Evolutionary conservation across 257 asterid genomes (phyloP).

Genomic region (Ballota nigra): DNA sequence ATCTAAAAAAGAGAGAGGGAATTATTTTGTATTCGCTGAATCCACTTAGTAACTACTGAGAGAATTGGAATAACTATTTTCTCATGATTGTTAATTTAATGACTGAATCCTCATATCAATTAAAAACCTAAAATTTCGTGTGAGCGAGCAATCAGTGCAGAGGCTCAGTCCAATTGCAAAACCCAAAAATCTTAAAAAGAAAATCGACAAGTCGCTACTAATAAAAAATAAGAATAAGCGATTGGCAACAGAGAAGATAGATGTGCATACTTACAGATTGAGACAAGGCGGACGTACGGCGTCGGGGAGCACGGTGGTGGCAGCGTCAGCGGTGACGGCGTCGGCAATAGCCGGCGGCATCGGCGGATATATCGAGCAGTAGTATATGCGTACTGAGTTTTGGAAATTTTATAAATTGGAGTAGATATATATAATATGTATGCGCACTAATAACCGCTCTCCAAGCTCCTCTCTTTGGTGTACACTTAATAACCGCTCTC

Average conservation of each 20-base stretch:
- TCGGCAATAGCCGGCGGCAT: too few relatives aligned
- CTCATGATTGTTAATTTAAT: neutral
- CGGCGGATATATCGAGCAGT: too few relatives aligned
- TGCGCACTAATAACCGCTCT: too few relatives aligned
- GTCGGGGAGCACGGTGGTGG: too few relatives aligned
- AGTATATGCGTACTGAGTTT: too few relatives aligned
- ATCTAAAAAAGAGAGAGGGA: neutral
- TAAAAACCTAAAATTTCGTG: conserved; percentile 12
- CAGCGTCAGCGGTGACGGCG: too few relatives aligned
- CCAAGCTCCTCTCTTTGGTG: too few relatives aligned
- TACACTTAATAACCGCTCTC: too few relatives aligned
- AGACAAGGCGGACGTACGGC: too few relatives aligned
- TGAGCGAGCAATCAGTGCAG: neutral
- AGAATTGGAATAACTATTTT: neutral
- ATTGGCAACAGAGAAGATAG: neutral
- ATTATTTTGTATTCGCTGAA: neutral
- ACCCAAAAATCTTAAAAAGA: neutral
- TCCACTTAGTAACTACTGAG: neutral
- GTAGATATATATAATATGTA: too few relatives aligned
- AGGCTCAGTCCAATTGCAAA: conserved; percentile 15
- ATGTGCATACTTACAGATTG: too few relatives aligned
- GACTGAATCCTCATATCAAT: conserved; percentile 8
- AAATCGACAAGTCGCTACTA: conserved; percentile 3
- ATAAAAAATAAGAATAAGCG: neutral
- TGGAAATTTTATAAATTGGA: too few relatives aligned